Evolutionary conservation across 1,139 yeast species (phyloP).

Genomic region (Spathaspora sp.): DNA sequence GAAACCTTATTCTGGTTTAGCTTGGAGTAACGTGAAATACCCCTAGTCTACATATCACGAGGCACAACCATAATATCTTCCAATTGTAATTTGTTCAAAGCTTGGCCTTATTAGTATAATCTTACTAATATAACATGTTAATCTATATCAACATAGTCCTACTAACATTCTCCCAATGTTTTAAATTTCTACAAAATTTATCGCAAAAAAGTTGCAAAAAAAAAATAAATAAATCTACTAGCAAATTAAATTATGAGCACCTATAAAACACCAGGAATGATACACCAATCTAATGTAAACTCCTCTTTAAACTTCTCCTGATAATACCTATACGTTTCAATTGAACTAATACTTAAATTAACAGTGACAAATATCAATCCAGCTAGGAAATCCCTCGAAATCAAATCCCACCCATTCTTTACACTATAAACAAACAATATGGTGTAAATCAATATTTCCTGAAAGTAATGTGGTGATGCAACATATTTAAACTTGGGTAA

Average conservation of each 20-base stretch:
- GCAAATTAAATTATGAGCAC: background rate
- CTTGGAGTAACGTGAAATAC: too few species aligned
- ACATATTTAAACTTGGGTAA: slow-evolving; percentile 51
- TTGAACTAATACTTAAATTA: slow-evolving; percentile 63
- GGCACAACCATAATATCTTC: too few species aligned
- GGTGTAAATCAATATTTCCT: slow-evolving; percentile 67
- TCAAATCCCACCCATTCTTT: slow-evolving; percentile 11
- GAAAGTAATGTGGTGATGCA: slow-evolving; percentile 80
- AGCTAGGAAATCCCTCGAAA: slow-evolving; percentile 19
- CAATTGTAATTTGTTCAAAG: too few species aligned
- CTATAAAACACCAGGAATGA: slow-evolving; percentile 21
- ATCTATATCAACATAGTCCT: too few species aligned
- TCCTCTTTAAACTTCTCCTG: slow-evolving; percentile 22
- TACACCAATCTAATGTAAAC: slow-evolving; percentile 20
- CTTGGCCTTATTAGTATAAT: too few species aligned
- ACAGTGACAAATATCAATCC: slow-evolving; percentile 57
- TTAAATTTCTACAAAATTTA: background rate
- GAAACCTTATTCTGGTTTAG: too few species aligned
- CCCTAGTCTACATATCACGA: too few species aligned
- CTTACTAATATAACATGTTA: too few species aligned
- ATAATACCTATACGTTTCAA: slow-evolving; percentile 59
- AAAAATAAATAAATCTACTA: background rate
- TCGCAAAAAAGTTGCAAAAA: background rate
- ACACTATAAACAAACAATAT: slow-evolving; percentile 26
- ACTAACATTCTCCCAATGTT: background rate